Base-by-base conservation (phyloP, 805 yeast genomes). In the Candida schatavii region DNA sequence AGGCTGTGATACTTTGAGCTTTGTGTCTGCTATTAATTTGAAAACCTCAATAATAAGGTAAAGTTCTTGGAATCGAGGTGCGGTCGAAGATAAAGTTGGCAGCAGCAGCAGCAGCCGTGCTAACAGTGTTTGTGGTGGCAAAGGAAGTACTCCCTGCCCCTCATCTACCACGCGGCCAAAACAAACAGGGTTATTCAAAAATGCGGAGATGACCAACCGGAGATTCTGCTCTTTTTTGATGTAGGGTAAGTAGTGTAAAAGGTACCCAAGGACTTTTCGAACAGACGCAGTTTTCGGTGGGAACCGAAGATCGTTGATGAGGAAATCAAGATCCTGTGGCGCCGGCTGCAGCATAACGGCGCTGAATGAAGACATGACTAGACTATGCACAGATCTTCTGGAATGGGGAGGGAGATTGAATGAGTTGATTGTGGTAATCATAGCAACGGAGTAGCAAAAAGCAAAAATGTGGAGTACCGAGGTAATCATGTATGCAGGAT, bases 241-340 rank as follows among this genome's bases (percentile, higher is more conserved):
- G 36, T 55, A 71, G 1, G 83, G 82, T 40, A 75, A 55, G 49
- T 77, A 77, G 50, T 77, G 72, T 40, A 71, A 77, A 18, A 78
- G 41, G 51, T 75, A 74, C 1, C 81, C 75, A 14, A 76, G 48
- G 3, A 70, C 50, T 41, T 59, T 61, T 17, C 52, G 56, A 29
- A 52, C 61, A 26, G 64, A 61, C 45, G 57, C 54, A 6, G 60
- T 52, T 1, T 61, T 47, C 17, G 49, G 53, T 0, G 81, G 80
- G 45, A 59, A 57, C 26, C 74, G 46, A 20, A 78, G 50, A 18
- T 75, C 75, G 43, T 72, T 52, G 9, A 77, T 57, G 25, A 78
- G 49, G 42, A 59, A 72, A 52, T 78, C 83, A 30, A 78, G 58
- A 36, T 73, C 79, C 42, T 70, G 70, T 2, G 75, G 68, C 11